Evolutionary conservation across 1,284 basidiomycete species (phyloP).

Genomic region (Naganishia albida): DNA sequence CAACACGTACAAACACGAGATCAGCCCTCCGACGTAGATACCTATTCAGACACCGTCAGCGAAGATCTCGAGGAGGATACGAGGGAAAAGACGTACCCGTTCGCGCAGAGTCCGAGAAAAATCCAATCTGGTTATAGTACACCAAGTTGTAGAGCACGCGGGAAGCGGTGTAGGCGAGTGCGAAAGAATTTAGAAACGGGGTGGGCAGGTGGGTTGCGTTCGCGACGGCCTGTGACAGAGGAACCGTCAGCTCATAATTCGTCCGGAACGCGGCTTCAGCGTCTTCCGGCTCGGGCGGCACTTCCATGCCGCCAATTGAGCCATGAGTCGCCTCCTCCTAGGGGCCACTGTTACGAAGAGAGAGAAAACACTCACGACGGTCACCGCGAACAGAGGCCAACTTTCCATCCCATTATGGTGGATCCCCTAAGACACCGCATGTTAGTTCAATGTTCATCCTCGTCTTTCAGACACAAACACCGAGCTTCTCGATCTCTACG

Average conservation of each 20-base stretch:
- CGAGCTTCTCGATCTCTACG: conserved; percentile 22
- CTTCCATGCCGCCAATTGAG: not conserved
- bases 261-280: no score
- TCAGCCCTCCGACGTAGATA: conserved; percentile 29
- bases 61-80: not conserved
- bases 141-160: conserved; percentile 23
- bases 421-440: conserved; percentile 2
- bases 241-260: no score
- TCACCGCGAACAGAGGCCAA: conserved; percentile 22
- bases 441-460: not conserved
- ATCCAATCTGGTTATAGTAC: conserved; percentile 28
- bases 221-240: conserved; percentile 6
- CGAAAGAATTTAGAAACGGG: conserved; percentile 30
- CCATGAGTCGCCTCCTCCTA: not conserved
- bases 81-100: conserved; percentile 9
- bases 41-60: not conserved
- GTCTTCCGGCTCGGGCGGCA: not conserved
- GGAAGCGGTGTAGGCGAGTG: conserved; percentile 27
- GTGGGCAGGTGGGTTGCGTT: conserved; percentile 21
- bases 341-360: conserved; percentile 1
- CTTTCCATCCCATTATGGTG: conserved; percentile 32
- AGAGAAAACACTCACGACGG: conserved; percentile 13
- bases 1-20: conserved; percentile 16
- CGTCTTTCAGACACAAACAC: not conserved
- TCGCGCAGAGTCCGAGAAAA: conserved; percentile 11